Evolutionary conservation across 2,329 filamentous ascomycete species (phyloP).

Genomic region (Sarocladium oryzae): DNA sequence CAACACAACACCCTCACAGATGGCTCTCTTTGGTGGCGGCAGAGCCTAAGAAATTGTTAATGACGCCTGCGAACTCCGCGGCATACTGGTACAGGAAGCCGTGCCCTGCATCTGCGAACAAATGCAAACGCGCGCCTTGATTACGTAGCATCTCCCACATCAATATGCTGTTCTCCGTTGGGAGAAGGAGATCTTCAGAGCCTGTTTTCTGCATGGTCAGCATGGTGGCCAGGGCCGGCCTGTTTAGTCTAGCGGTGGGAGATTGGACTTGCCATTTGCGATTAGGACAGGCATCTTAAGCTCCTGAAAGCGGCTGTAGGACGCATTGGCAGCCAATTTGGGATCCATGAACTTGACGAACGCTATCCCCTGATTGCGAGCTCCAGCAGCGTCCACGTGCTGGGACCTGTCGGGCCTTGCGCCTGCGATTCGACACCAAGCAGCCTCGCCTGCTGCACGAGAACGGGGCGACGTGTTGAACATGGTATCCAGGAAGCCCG

Average conservation of each 20-base stretch:
- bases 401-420: constrained; percentile 19
- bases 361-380: constrained; percentile 24
- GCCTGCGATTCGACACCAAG: constrained; percentile 27
- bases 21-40: constrained; percentile 11
- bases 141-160: constrained; percentile 29
- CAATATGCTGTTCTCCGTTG: constrained; percentile 30
- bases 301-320: constrained; percentile 26
- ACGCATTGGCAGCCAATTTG: constrained; percentile 24
- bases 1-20: constrained; percentile 12
- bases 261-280: constrained; percentile 27
- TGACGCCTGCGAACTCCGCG: constrained; percentile 21
- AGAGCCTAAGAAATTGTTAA: constrained; percentile 25
- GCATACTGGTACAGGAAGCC: constrained; percentile 30
- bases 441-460: constrained; percentile 23
- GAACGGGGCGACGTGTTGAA: constrained; percentile 26
- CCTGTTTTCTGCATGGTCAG: constrained; percentile 15
- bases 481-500: constrained; percentile 27
- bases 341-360: constrained; percentile 30
- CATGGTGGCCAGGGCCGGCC: background rate
- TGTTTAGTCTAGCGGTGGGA: background rate
- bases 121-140: constrained; percentile 23
- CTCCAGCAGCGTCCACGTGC: constrained; percentile 20
- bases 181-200: constrained; percentile 26
- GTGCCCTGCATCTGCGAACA: constrained; percentile 30
- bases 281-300: constrained; percentile 30